These are phyloP conservation scores for Peniophora sp. DNA, from an alignment of 1,284 basidiomycete genomes.

Conservation along the genomic window DNA sequence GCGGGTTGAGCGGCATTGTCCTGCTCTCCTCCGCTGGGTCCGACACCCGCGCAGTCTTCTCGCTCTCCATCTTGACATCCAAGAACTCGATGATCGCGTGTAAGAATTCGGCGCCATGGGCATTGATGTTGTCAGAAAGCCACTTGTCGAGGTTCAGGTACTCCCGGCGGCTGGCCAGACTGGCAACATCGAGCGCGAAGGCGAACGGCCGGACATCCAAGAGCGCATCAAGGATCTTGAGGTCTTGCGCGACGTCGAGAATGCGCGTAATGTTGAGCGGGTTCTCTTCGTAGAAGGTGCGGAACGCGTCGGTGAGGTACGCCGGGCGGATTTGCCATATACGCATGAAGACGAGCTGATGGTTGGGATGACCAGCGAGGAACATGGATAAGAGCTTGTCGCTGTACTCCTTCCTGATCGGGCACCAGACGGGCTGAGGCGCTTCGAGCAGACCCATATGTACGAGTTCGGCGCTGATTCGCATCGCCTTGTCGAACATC, in stretches of 20 bases:
- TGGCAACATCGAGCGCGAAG: conserved; percentile 89
- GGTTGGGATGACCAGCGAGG: conserved; percentile 86
- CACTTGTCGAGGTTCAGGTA: conserved; percentile 95
- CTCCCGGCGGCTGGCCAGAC: conserved; percentile 87
- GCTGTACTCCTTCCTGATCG: conserved; percentile 81
- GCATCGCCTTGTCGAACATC: conserved; percentile 87
- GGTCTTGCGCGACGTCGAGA: conserved; percentile 90
- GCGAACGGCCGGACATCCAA: conserved; percentile 83
- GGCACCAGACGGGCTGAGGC: conserved; percentile 81
- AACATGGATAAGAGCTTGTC: conserved; percentile 87
- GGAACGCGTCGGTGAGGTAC: conserved; percentile 81
- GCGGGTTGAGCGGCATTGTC: conserved; percentile 77
- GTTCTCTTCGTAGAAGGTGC: conserved; percentile 88
- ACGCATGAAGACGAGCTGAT: conserved; percentile 94
- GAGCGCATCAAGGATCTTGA: conserved; percentile 90
- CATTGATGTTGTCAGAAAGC: conserved; percentile 81
- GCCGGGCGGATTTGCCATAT: conserved; percentile 87
- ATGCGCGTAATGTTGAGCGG: conserved; percentile 92
- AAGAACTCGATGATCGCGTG: conserved; percentile 83
- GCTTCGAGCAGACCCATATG: conserved; percentile 91
- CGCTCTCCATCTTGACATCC: conserved; percentile 86
- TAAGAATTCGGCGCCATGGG: conserved; percentile 81
- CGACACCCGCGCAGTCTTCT: conserved; percentile 71
- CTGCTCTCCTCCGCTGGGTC: conserved; percentile 73
- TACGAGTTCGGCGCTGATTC: conserved; percentile 90